Evolutionary conservation across 2,329 filamentous ascomycete genomes (phyloP).

Genomic region (Chaetomiaceae sp.): DNA sequence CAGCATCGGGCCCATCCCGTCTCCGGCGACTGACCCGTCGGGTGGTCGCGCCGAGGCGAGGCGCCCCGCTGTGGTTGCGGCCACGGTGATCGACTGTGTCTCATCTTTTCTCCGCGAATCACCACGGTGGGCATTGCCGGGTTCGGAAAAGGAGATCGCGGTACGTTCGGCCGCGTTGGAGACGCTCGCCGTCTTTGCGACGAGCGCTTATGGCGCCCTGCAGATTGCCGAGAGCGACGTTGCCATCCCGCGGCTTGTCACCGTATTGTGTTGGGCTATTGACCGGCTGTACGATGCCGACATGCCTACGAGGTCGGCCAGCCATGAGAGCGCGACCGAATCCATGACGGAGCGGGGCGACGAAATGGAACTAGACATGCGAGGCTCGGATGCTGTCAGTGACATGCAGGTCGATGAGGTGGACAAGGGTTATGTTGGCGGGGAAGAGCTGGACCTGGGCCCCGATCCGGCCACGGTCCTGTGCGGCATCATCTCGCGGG

Average conservation of each 20-base stretch:
- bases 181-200: slow-evolving; percentile 54
- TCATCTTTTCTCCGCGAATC: slow-evolving; percentile 56
- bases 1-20: slow-evolving; percentile 61
- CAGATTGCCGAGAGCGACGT: slow-evolving; percentile 63
- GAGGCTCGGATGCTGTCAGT: background rate
- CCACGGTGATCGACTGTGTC: slow-evolving; percentile 53
- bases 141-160: slow-evolving; percentile 31
- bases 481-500: slow-evolving; percentile 42
- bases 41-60: slow-evolving; percentile 7
- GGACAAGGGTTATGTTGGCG: slow-evolving; percentile 4
- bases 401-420: background rate
- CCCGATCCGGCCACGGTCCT: slow-evolving; percentile 27
- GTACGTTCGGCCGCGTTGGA: slow-evolving; percentile 44
- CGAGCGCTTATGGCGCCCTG: slow-evolving; percentile 54
- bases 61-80: slow-evolving; percentile 28
- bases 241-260: slow-evolving; percentile 68
- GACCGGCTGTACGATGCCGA: slow-evolving; percentile 64
- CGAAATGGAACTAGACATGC: slow-evolving; percentile 7
- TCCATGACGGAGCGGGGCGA: background rate
- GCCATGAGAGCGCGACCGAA: background rate
- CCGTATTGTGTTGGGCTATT: slow-evolving; percentile 57
- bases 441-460: slow-evolving; percentile 10
- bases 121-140: slow-evolving; percentile 36
- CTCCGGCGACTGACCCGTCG: slow-evolving; percentile 30
- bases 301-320: slow-evolving; percentile 18